Evolutionary conservation across 352 stramenopile species (phyloP).

Genomic region (Bremia lactucae): DNA sequence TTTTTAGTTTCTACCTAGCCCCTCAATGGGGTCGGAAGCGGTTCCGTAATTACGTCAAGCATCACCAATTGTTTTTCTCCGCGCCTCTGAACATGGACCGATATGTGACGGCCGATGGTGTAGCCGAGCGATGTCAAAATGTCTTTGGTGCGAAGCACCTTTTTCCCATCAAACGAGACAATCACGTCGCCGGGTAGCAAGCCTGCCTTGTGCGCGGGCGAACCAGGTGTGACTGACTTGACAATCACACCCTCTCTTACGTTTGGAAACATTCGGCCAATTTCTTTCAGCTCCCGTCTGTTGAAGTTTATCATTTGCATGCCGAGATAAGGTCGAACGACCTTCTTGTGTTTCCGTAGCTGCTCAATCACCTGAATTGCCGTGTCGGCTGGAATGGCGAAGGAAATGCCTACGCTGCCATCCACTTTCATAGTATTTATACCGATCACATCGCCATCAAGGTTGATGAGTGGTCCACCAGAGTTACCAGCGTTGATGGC

Average conservation of each 20-base stretch:
- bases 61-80: slow-evolving; percentile 34
- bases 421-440: slow-evolving; percentile 94
- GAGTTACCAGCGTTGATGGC: slow-evolving; percentile 91
- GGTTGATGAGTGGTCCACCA: slow-evolving; percentile 87
- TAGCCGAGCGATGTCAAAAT: slow-evolving; percentile 63
- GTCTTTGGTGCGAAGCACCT: slow-evolving; percentile 64
- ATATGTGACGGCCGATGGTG: slow-evolving; percentile 55
- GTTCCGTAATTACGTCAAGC: slow-evolving; percentile 53
- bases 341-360: slow-evolving; percentile 79
- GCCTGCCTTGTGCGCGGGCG: slow-evolving; percentile 68
- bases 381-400: slow-evolving; percentile 89
- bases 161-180: slow-evolving; percentile 61
- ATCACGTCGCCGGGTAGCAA: slow-evolving; percentile 69
- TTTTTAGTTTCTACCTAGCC: slow-evolving; percentile 7
- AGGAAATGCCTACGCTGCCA: slow-evolving; percentile 83
- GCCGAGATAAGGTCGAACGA: slow-evolving; percentile 86
- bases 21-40: slow-evolving; percentile 28
- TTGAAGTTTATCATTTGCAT: slow-evolving; percentile 88
- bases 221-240: slow-evolving; percentile 66
- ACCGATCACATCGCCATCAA: slow-evolving; percentile 89
- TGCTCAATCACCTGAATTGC: slow-evolving; percentile 84
- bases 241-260: slow-evolving; percentile 77
- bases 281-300: slow-evolving; percentile 47
- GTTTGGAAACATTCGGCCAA: slow-evolving; percentile 57
- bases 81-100: slow-evolving; percentile 51